phyloP scores from a whole-genome alignment of 1,284 basidiomycete species.

The Ganoderma sinense region DNA sequence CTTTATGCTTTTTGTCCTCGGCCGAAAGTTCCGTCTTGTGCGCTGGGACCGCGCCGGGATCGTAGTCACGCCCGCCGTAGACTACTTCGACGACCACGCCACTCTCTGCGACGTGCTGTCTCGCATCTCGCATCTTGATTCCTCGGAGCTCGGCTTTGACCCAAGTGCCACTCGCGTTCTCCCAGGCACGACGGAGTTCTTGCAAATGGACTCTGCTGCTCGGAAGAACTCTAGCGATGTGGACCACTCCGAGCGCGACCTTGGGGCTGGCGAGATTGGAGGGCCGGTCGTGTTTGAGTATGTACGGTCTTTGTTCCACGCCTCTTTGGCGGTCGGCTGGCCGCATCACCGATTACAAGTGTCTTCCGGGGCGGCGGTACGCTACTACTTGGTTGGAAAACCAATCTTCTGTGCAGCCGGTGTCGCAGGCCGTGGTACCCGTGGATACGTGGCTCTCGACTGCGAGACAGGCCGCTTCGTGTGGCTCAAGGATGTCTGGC shows the following conservation, averaged over 20 bases:
- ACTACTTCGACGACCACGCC: constrained; percentile 9
- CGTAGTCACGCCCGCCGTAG: constrained; percentile 8
- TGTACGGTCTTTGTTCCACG: not conserved
- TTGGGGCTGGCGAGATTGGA: not conserved
- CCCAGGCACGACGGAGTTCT: not conserved
- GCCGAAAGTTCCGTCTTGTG: constrained; percentile 7
- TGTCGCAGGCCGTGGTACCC: constrained; percentile 6
- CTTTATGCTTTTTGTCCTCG: constrained; percentile 15
- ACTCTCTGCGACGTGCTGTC: constrained; percentile 12
- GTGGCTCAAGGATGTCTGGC: constrained; percentile 16
- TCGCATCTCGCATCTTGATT: not conserved
- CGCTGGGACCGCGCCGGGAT: constrained; percentile 19
- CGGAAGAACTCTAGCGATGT: not conserved
- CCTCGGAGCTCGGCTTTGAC: constrained; percentile 15
- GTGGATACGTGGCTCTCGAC: constrained; percentile 3
- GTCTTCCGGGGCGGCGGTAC: not conserved
- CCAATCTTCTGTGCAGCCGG: not conserved
- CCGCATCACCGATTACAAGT: constrained; percentile 7
- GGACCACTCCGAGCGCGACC: not conserved
- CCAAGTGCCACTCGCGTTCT: constrained; percentile 8
- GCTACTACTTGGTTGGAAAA: constrained; percentile 4
- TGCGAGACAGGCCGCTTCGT: not conserved
- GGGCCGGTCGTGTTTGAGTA: not conserved
- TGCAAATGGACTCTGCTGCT: not conserved
- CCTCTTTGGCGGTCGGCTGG: not conserved